Conservation (phyloP, 1,284 basidiomycete genomes). For the Papiliotrema terrestris region DNA sequence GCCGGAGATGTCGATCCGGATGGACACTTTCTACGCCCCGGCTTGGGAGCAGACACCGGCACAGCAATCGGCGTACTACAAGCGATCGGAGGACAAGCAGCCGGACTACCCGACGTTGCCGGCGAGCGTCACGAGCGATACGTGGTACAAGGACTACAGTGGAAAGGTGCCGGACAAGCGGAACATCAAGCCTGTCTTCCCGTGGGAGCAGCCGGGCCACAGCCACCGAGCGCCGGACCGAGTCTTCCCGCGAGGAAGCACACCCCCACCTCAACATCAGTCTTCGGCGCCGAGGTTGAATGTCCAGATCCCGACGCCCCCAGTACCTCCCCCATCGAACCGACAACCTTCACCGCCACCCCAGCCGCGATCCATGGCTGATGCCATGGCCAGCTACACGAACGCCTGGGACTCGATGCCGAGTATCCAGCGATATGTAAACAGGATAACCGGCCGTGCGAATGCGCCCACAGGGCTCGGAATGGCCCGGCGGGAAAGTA, state of each 20-base stretch:
- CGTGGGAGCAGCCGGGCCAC: constrained; percentile 74
- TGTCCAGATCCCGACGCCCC: constrained; percentile 17
- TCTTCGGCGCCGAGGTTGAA: constrained; percentile 25
- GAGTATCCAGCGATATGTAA: constrained; percentile 71
- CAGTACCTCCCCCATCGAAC: constrained; percentile 24
- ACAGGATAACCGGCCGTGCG: constrained; percentile 53
- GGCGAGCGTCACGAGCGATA: constrained; percentile 41
- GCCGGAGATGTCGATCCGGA: constrained; percentile 51
- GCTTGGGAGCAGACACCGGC: constrained; percentile 54
- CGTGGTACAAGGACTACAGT: constrained; percentile 52
- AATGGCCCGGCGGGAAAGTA: neutral
- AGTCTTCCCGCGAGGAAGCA: constrained; percentile 69
- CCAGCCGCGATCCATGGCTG: constrained; percentile 47
- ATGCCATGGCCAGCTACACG: constrained; percentile 58
- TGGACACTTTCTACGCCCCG: constrained; percentile 50
- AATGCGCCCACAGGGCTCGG: neutral
- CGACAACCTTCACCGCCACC: constrained; percentile 25
- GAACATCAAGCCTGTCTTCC: constrained; percentile 79
- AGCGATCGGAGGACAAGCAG: constrained; percentile 11
- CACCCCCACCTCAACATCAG: constrained; percentile 51
- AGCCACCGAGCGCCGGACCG: constrained; percentile 60
- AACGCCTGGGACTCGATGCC: constrained; percentile 82
- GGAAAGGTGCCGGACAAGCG: constrained; percentile 60
- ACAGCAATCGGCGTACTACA: constrained; percentile 26
- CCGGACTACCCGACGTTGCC: constrained; percentile 42